Base-by-base conservation (phyloP, 2,329 filamentous ascomycete genomes). In the Botrytis fragariae region DNA sequence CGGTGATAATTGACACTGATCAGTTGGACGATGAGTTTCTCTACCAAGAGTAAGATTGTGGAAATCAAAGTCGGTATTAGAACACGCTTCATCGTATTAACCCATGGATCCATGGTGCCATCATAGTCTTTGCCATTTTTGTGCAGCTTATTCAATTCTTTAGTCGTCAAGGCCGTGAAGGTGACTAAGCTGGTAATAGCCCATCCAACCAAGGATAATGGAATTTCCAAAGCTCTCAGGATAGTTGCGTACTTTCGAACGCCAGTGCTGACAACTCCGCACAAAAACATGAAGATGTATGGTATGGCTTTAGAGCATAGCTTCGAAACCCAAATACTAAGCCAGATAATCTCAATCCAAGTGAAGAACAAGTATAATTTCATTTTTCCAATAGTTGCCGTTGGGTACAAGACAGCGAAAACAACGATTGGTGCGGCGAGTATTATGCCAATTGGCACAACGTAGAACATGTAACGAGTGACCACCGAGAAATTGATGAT, bases 1-100 rank as follows among this genome's bases (percentile, higher is more conserved):
- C 93, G 91, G 81, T 96, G 93, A 81, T 96, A 96, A 74, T 91
- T 92, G 81, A 96, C 92, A 79, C 92, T 93, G 81, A 96, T 94
- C 74, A 95, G 86, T 82, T 95, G 93, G 48, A 96, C 91, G 76
- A 95, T 86, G 74, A 91, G 85, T 82, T 93, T 94, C 82, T 96
- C 93, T n/a, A 84, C 89, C 25, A 95, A 86, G 74, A 93, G 90
- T 29, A 95, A 87, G 68, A 91, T 86, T 0, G 91, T 88, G 16
- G 90, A 91, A 59, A 92, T 87, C 64, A 94, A 87, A 44, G 88
- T 83, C 2, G 92, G 91, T 35, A 88, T 88, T 9, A 95, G 84
- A 25, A 95, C 85, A 68, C 87, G 88, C 76, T 88, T 87, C 77
- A 95, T 82, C 62, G 85, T 85, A n/a, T 83, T 82, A 22, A 87